Percentiles rank a stretch among this genome's conserved stretches.
phyloP scores from a whole-genome alignment of 2,329 filamentous ascomycete species.

The Gaeumannomyces tritici region DNA sequence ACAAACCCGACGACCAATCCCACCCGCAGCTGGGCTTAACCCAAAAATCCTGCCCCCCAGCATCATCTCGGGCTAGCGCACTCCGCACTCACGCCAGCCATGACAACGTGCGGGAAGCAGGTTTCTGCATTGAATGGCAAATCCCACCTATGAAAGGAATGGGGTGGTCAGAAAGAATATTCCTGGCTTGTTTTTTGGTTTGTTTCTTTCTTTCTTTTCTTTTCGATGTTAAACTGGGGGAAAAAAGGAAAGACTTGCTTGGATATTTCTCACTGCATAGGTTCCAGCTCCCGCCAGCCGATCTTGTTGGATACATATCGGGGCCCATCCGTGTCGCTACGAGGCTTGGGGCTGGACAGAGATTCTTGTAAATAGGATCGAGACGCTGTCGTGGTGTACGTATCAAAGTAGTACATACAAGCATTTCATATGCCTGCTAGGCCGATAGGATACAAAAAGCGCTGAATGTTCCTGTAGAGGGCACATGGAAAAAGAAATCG shows the following conservation, averaged over 20 bases:
- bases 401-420: neutral
- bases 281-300: too few species aligned
- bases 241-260: neutral
- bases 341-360: neutral
- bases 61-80: too few species aligned
- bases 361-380: neutral
- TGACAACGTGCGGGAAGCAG: too few species aligned
- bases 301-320: neutral
- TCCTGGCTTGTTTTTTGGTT: neutral
- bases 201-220: neutral
- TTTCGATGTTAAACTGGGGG: neutral
- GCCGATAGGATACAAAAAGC: neutral
- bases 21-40: neutral
- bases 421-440: neutral
- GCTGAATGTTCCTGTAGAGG: too few species aligned
- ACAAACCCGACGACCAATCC: neutral
- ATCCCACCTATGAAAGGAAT: neutral
- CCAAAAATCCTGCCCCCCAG: too few species aligned
- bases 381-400: neutral
- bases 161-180: too few species aligned
- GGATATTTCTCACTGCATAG: neutral
- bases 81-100: neutral
- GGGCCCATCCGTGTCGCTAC: neutral
- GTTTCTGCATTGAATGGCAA: neutral
- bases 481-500: neutral